Evolutionary conservation across 768 basidiomycete genomes (phyloP).

Genomic region (Psilocybe azurescens): DNA sequence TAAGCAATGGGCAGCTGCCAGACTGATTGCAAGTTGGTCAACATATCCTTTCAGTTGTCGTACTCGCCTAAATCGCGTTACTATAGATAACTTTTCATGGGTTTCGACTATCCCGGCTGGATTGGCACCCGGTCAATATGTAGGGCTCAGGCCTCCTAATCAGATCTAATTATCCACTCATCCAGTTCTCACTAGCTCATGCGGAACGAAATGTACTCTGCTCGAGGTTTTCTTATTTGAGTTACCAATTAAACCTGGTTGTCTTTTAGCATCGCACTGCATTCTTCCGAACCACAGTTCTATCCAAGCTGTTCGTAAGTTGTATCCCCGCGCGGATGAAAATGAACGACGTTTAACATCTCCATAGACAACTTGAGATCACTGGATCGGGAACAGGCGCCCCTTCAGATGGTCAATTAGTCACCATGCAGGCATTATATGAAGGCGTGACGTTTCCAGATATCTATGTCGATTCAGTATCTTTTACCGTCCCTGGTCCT

Average conservation of each 20-base stretch:
- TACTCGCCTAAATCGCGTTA: slow-evolving; percentile 3
- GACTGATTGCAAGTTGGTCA: slow-evolving; percentile 44
- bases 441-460: slow-evolving; percentile 38
- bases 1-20: slow-evolving; percentile 47
- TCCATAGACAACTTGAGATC: slow-evolving; percentile 38
- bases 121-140: slow-evolving; percentile 53
- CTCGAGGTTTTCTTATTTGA: slow-evolving; percentile 5
- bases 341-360: slow-evolving; percentile 10
- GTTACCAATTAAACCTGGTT: slow-evolving; percentile 8
- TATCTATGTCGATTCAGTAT: slow-evolving; percentile 38
- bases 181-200: slow-evolving; percentile 38
- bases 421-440: slow-evolving; percentile 41
- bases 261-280: slow-evolving; percentile 45
- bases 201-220: slow-evolving; percentile 51
- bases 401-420: slow-evolving; percentile 38
- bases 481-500: slow-evolving; percentile 43
- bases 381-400: slow-evolving; percentile 41
- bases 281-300: slow-evolving; percentile 48
- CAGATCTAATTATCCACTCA: slow-evolving; percentile 5
- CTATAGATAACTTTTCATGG: slow-evolving; percentile 43
- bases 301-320: slow-evolving; percentile 57
- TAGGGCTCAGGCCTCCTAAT: slow-evolving; percentile 31
- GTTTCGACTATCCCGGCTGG: slow-evolving; percentile 46
- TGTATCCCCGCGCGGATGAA: slow-evolving; percentile 12
- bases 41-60: background rate